Base-by-base conservation (phyloP, 345 rosid species). In the Camelina neglecta region DNA sequence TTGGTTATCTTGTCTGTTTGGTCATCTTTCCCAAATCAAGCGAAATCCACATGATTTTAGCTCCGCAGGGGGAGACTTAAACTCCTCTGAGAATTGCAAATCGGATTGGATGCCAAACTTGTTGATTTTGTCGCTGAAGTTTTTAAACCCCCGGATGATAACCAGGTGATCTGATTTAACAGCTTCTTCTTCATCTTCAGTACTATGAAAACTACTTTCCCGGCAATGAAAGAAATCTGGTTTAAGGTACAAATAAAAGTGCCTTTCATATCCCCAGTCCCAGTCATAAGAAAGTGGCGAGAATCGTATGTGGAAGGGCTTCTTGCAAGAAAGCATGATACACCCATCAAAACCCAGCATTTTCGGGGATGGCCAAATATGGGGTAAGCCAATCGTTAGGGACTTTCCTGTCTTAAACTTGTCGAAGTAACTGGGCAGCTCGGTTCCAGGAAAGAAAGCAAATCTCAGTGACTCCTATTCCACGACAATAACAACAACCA, bases 371-470 rank as follows among this genome's bases (percentile, higher is more conserved):
- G 73, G 29, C 64, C 41, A 24, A 1, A 1, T 49, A 2, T 0
- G 0, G 8, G 74, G 54, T 57, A 56, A n/a, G 31, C 5, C 10
- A 33, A 35, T 20, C 38, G 23, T 59, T 12, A 8, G 8, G 36
- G 54, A 47, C 4, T 1, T 47, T 10, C 57, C 48, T 1, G 10
- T 47, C 10, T 3, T 0, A 20, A 24, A 2, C 0, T 59, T 5
- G 7, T 15, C 51, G 3, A 60, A 60, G 51, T 60, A 72, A 35
- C 0, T 23, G 29, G 75, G 67, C 12, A 47, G n/a, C 42, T 35
- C 20, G 3, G 49, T 33, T 72, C 68, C 75, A 7, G 68, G 75
- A 8, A 72, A 29, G 68, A 59, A 60, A 15, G 68, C 68, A 2
- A 72, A 61, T 10, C 58, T 8, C 26, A n/a, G 18, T 10, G 68